A percentile compares a stretch with the other conserved stretches of the same genome.
phyloP scores from a whole-genome alignment of 345 rosid species.

The Lepidium aucheri region DNA sequence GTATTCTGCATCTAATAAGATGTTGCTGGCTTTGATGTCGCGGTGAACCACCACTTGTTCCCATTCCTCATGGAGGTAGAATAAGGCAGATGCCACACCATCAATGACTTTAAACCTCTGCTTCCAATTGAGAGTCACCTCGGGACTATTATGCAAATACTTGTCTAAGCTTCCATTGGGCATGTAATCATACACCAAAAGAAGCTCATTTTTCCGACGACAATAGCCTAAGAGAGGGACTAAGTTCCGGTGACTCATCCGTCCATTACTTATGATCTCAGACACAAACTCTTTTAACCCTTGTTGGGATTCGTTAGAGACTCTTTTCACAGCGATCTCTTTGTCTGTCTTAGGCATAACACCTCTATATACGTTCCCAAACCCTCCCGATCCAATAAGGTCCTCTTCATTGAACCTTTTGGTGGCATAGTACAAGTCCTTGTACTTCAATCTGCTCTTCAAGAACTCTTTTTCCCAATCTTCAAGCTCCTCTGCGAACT shows the following conservation, averaged over 20 bases:
- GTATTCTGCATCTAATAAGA: slow-evolving; percentile 47
- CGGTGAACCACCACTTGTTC: slow-evolving; percentile 78
- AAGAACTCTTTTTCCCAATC: slow-evolving; percentile 64
- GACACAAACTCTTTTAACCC: slow-evolving; percentile 74
- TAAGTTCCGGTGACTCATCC: slow-evolving; percentile 67
- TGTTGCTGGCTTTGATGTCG: slow-evolving; percentile 72
- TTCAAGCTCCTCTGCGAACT: slow-evolving; percentile 52
- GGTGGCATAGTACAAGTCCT: slow-evolving; percentile 62
- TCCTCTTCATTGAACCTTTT: slow-evolving; percentile 43
- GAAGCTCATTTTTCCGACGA: slow-evolving; percentile 44
- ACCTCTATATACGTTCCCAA: slow-evolving; percentile 64
- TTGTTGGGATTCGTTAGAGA: slow-evolving; percentile 63
- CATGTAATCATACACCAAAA: slow-evolving; percentile 78
- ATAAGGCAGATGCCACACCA: slow-evolving; percentile 66
- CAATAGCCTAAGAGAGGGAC: slow-evolving; percentile 80
- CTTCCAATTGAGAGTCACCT: slow-evolving; percentile 49
- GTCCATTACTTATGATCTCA: slow-evolving; percentile 67
- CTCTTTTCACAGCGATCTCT: slow-evolving; percentile 61
- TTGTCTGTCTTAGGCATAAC: slow-evolving; percentile 31
- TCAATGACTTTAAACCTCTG: slow-evolving; percentile 57
- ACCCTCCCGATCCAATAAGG: slow-evolving; percentile 70
- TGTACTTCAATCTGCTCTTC: slow-evolving; percentile 48
- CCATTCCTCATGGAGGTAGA: slow-evolving; percentile 70
- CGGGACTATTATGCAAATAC: slow-evolving; percentile 43
- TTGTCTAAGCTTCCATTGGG: slow-evolving; percentile 78